Evolutionary conservation across 495 filamentous ascomycete species (phyloP), one percentile per base, ranked within the genome.

Genomic region (Filosporella fistucella): DNA sequence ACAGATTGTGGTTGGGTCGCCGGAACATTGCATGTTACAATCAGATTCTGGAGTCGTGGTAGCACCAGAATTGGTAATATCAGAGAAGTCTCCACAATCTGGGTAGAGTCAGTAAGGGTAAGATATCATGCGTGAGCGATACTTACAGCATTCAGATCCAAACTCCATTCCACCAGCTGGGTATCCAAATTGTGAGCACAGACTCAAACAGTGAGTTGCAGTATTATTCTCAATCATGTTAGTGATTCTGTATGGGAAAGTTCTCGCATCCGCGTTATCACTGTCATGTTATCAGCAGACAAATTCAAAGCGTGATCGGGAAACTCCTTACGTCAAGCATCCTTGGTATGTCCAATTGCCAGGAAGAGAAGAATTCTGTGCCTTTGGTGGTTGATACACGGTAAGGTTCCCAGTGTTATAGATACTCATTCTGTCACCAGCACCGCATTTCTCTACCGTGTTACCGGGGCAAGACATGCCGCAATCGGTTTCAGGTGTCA

Each of bases 1-100:
- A 49, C 81, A 85, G 41, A 76, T 69, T 30, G 70, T 53, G 0
- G 58, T 66, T 1, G 64, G 45, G 50, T 81, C 72, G 30, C 81
- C 81, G 9, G 69, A 29, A 29, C 41, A 43, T 21, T 56, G 48
- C 30, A 77, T 62, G 54, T 71, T 70, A 63, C 81, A 85, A 39
- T 80, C 69, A 16, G 59, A 49, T 35, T 83, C 80, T 29, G 69
- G 67, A 9, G 49, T 57, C 30, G 23, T 3, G 5, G 35, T 38
- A 21, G 35, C 35, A 38, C 35, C 35, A 22, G 35, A 16, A 38
- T 38, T 38, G 16, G 23, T 21, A 38, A 38, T 21, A 38, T 38
- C 35, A 20, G 35, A 38, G n/a, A 38, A 21, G 18, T 38, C 35
- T 3, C 35, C 35, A 13, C 35, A 38, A 22, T 38, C 32, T 35